These are phyloP conservation scores for Apiospora rasikravindrae DNA, from an alignment of 2,329 filamentous ascomycete genomes.

Conservation along the genomic window DNA sequence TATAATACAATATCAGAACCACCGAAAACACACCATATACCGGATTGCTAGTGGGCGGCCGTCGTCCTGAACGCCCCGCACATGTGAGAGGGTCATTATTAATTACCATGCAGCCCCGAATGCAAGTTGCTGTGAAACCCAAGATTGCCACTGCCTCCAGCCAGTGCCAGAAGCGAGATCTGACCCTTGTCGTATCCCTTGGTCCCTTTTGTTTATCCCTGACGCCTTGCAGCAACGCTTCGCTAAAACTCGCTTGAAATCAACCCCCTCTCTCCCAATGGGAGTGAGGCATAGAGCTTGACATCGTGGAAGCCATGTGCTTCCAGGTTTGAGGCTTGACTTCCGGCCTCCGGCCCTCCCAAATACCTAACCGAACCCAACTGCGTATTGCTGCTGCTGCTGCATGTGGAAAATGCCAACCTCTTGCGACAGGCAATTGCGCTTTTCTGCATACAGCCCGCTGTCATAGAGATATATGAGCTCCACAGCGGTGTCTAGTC, in stretches of 20 bases:
- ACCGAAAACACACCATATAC: not conserved
- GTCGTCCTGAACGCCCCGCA: conserved; percentile 4
- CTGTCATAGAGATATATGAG: not conserved
- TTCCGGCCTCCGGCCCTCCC: conserved; percentile 5
- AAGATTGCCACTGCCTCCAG: conserved; percentile 5
- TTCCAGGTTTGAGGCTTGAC: not conserved
- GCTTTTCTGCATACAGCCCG: not conserved
- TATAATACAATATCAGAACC: not conserved
- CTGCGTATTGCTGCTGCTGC: conserved; percentile 5
- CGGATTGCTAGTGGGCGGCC: not conserved
- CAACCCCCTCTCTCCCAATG: not conserved
- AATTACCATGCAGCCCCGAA: not conserved
- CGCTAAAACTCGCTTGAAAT: not conserved
- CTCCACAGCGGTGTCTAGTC: not conserved
- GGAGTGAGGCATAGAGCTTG: not conserved
- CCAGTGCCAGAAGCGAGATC: conserved; percentile 13
- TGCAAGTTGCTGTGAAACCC: conserved; percentile 14
- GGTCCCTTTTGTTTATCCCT: conserved; percentile 1
- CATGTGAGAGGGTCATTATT: conserved; percentile 2
- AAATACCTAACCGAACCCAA: not conserved
- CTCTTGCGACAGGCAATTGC: not conserved
- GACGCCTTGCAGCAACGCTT: conserved; percentile 16
- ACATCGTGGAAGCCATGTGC: not conserved
- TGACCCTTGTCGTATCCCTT: not conserved
- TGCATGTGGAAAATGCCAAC: not conserved